These are phyloP conservation scores for Melampsora larici-populina DNA, from an alignment of 1,284 basidiomycete genomes.

Conservation along the genomic window DNA sequence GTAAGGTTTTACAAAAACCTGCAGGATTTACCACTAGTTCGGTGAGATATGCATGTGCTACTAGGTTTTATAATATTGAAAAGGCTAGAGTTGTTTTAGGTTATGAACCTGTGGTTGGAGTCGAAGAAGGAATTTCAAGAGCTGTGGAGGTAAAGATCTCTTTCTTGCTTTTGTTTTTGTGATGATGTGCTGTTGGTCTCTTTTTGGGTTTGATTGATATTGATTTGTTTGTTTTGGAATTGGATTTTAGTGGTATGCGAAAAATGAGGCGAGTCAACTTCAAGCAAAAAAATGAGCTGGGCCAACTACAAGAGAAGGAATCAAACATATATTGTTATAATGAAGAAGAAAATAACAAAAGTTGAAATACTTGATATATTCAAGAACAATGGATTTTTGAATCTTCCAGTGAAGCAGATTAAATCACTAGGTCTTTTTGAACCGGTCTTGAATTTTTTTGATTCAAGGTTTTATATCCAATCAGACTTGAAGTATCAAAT, in stretches of 20 bases:
- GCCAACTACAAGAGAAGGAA: too few relatives aligned
- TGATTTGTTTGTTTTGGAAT: background rate
- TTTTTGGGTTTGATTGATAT: background rate
- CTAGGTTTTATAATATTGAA: conserved; percentile 90
- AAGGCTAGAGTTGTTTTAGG: conserved; percentile 85
- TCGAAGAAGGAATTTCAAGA: conserved; percentile 79
- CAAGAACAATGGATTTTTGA: too few relatives aligned
- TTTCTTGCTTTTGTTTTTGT: conserved; percentile 11
- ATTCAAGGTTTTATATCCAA: too few relatives aligned
- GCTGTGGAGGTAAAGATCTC: conserved; percentile 64
- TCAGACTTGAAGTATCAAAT: too few relatives aligned
- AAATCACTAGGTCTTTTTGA: too few relatives aligned
- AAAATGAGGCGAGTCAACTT: background rate
- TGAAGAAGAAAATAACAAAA: too few relatives aligned
- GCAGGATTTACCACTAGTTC: conserved; percentile 86
- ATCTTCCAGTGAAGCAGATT: too few relatives aligned
- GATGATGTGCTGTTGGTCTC: too few relatives aligned
- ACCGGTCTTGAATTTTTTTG: too few relatives aligned
- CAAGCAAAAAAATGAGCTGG: too few relatives aligned
- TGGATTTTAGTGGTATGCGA: background rate
- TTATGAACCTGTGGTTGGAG: conserved; percentile 83
- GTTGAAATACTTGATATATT: too few relatives aligned
- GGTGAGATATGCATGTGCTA: conserved; percentile 60
- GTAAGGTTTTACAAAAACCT: conserved; percentile 72
- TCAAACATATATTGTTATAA: too few relatives aligned